Evolutionary conservation across 768 basidiomycete genomes (phyloP).

Genomic region (Aureoboletus auriporus): DNA sequence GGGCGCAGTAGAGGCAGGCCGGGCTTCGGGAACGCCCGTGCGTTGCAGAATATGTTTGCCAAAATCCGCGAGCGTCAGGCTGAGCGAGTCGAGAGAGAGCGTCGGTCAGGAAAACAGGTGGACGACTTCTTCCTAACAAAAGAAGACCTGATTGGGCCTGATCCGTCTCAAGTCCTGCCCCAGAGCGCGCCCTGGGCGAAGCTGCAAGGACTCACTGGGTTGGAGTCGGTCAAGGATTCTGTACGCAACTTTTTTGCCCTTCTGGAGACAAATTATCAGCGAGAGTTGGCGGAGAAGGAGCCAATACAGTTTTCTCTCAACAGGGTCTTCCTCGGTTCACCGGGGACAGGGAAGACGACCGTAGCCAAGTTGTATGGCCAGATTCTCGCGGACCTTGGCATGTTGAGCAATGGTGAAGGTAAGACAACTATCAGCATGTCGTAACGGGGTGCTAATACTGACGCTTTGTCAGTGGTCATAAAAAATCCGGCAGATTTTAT

Average conservation of each 20-base stretch:
- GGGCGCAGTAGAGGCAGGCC: slow-evolving; percentile 54
- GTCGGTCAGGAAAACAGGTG: slow-evolving; percentile 35
- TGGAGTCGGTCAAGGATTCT: slow-evolving; percentile 54
- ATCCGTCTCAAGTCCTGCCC: slow-evolving; percentile 47
- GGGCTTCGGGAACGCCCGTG: slow-evolving; percentile 71
- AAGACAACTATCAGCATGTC: slow-evolving; percentile 1
- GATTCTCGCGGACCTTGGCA: slow-evolving; percentile 55
- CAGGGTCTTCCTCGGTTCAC: slow-evolving; percentile 62
- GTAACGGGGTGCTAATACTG: background rate
- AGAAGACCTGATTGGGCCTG: slow-evolving; percentile 64
- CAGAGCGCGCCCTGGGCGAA: slow-evolving; percentile 49
- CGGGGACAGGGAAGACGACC: slow-evolving; percentile 71
- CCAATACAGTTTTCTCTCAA: slow-evolving; percentile 56
- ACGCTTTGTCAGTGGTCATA: slow-evolving; percentile 43
- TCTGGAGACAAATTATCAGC: slow-evolving; percentile 52
- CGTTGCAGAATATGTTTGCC: slow-evolving; percentile 49
- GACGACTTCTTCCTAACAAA: slow-evolving; percentile 51
- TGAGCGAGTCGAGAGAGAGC: slow-evolving; percentile 39
- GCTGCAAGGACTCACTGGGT: slow-evolving; percentile 52
- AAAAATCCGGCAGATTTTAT: slow-evolving; percentile 72
- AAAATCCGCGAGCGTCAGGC: slow-evolving; percentile 53
- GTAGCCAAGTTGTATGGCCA: slow-evolving; percentile 67
- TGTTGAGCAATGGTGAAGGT: slow-evolving; percentile 77
- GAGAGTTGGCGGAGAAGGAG: slow-evolving; percentile 54
- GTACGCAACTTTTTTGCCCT: slow-evolving; percentile 46